A percentile compares a stretch with the other conserved stretches of the same genome.
phyloP scores from a whole-genome alignment of 208 protist genomes.

The Vickermania ingenoplastis region DNA sequence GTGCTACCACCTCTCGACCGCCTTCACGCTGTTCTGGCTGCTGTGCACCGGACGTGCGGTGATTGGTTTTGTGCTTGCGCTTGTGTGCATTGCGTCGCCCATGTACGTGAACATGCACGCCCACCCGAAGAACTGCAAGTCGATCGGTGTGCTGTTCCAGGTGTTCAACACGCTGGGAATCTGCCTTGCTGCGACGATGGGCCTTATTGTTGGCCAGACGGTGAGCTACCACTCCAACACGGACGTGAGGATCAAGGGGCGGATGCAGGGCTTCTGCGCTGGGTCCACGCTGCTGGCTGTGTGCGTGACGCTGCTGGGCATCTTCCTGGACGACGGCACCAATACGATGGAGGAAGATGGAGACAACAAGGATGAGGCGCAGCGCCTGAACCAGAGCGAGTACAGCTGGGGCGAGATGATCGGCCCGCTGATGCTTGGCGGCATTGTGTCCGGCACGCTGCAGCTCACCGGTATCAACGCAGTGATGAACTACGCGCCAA shows the following conservation, averaged over 20 bases:
- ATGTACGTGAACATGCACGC: conserved; percentile 21
- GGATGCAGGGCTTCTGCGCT: conserved; percentile 16
- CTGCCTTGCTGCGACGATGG: conserved; percentile 15
- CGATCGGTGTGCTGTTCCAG: conserved; percentile 25
- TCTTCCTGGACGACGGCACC: conserved; percentile 6
- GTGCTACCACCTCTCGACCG: conserved; percentile 17
- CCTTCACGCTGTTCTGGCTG: conserved; percentile 14
- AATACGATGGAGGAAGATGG: background rate
- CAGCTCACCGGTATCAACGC: conserved; percentile 44
- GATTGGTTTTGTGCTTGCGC: conserved; percentile 16
- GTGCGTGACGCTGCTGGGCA: conserved; percentile 1
- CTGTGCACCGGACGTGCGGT: conserved; percentile 21
- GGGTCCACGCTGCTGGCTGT: conserved; percentile 8
- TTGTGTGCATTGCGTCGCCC: conserved; percentile 9
- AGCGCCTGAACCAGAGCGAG: background rate
- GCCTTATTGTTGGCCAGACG: conserved; percentile 11
- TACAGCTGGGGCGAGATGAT: conserved; percentile 1
- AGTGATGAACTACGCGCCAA: conserved; percentile 37
- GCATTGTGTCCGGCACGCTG: conserved; percentile 19
- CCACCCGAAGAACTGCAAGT: conserved; percentile 5
- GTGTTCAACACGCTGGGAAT: conserved; percentile 16
- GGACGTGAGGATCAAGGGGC: conserved; percentile 12
- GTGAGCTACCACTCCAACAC: conserved; percentile 10
- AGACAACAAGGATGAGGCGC: background rate
- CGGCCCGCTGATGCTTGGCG: conserved; percentile 9